Evolutionary conservation across 1,284 basidiomycete species (phyloP).

Genomic region (Agaricales sp.): DNA sequence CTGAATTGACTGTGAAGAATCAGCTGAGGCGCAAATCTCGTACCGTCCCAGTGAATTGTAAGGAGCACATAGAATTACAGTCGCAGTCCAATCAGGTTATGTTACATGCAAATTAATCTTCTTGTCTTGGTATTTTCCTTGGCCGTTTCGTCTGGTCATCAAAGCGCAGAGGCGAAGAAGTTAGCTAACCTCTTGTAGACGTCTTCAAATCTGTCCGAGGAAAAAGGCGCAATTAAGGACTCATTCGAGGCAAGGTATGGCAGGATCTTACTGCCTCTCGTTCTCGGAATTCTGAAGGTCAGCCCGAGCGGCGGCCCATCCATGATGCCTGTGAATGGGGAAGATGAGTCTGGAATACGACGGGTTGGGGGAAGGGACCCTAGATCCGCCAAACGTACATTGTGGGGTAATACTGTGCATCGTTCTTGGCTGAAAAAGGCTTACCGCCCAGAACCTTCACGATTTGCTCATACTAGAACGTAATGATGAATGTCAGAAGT

Average conservation of each 20-base stretch:
- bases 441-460: constrained; percentile 38
- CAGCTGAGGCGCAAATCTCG: too few relatives aligned
- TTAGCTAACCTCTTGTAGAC: constrained; percentile 44
- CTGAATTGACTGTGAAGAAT: too few relatives aligned
- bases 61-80: too few relatives aligned
- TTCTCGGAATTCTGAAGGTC: constrained; percentile 54
- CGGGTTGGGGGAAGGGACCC: constrained; percentile 5
- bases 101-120: too few relatives aligned
- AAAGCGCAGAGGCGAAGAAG: constrained; percentile 34
- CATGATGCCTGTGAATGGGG: constrained; percentile 42
- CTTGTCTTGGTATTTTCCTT: too few relatives aligned
- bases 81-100: too few relatives aligned
- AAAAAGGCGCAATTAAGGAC: constrained; percentile 7
- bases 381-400: too few relatives aligned
- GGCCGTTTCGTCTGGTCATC: too few relatives aligned
- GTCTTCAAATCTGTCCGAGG: constrained; percentile 39
- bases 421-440: constrained; percentile 41
- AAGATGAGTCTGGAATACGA: constrained; percentile 9
- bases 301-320: constrained; percentile 64
- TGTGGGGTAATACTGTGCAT: constrained; percentile 41
- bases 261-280: constrained; percentile 42
- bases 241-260: background rate
- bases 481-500: background rate
- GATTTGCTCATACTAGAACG: constrained; percentile 39
- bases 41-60: too few relatives aligned